Evolutionary conservation across 768 basidiomycete species (phyloP), one percentile per base, ranked within the genome.

Genomic region (Chalciporus sphaerocephalus): DNA sequence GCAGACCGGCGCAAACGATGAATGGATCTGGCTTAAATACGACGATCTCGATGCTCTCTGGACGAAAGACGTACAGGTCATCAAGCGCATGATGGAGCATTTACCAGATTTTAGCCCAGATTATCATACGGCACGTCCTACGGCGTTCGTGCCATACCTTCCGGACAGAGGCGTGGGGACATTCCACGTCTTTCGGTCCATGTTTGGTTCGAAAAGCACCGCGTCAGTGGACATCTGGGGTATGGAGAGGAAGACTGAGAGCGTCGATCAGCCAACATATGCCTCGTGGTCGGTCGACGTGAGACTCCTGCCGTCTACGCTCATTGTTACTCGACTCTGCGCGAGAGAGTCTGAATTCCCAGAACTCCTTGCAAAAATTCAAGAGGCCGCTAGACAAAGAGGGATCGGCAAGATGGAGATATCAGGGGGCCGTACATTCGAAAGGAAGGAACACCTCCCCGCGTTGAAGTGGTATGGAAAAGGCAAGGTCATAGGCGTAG

Each of bases 391-490:
- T 18, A 54, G 46, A 30, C 56, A 63, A 23, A 50, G 64, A 42
- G 62, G 63, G 5, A 56, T 74, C 40, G 54, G 61, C 21, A 65
- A 46, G 24, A 56, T 80, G 22, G 79, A 80, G 48, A 57, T 74
- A 4, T 80, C 66, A 2, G 67, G 70, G 6, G 72, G 69, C 0
- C 51, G 37, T 30, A 69, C 60, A 0, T 40, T 55, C 34, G 54
- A 63, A 35, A 63, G 76, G 30, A 52, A 59, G 4, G 70, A 69
- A 25, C 68, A 74, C 52, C 49, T 79, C 7, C 63, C 75, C 3
- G 56, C 70, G 3, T 65, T 78, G 45, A 75, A 70, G 41, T 79
- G 75, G 74, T 80, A 80, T 59, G 74, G 74, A 22, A 17, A 45
- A 11, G 72, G 69, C 47, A 21, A 52, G 2, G 56, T 58, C 6